Evolutionary conservation across 1,139 yeast species (phyloP).

Genomic region (Taiozyma onychis): DNA sequence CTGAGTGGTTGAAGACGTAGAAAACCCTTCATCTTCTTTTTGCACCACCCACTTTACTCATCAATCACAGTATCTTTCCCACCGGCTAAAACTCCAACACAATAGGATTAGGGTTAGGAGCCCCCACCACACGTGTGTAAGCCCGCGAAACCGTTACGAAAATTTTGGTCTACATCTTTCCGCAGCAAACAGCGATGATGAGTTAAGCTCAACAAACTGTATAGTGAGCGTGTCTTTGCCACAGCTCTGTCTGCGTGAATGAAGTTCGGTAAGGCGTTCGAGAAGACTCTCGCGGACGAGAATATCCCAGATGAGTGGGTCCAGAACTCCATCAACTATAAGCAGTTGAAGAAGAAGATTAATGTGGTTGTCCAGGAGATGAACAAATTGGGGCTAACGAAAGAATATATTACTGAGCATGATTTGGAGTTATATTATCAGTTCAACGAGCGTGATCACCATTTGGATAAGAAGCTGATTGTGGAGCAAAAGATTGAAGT

Average conservation of each 20-base stretch:
- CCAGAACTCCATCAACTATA: conserved; percentile 65
- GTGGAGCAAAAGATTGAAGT: conserved; percentile 24
- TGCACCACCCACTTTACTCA: too few relatives aligned
- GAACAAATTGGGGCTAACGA: conserved; percentile 43
- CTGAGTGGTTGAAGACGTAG: too few relatives aligned
- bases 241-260: conserved; percentile 2
- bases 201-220: too few relatives aligned
- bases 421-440: conserved; percentile 31
- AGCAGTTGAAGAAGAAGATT: conserved; percentile 61
- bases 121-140: too few relatives aligned
- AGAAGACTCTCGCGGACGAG: conserved; percentile 54
- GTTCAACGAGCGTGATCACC: conserved; percentile 18
- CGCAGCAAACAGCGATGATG: too few relatives aligned
- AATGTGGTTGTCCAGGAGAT: conserved; percentile 58
- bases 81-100: too few relatives aligned
- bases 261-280: conserved; percentile 73
- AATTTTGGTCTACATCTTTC: too few relatives aligned
- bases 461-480: conserved; percentile 2
- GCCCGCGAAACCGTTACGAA: too few relatives aligned
- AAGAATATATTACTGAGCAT: conserved; percentile 36
- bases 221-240: neutral
- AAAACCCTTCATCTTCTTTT: too few relatives aligned
- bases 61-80: too few relatives aligned
- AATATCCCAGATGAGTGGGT: conserved; percentile 67
- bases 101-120: too few relatives aligned